phyloP scores from a whole-genome alignment of 495 filamentous ascomycete genomes.

The Xylaria grammica region DNA sequence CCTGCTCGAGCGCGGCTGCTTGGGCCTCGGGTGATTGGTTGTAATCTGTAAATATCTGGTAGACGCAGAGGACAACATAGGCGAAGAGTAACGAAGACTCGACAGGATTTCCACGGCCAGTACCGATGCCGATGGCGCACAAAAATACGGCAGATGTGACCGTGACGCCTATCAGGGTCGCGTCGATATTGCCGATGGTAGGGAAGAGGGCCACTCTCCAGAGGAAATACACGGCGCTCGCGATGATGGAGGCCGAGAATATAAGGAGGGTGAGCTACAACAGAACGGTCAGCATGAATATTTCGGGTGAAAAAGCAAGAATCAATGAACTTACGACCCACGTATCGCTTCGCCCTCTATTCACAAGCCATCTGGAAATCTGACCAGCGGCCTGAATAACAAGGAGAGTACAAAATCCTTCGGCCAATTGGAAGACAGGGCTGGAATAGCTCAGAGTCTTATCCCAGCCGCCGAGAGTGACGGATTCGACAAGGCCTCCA shows the following conservation, averaged over 20 bases:
- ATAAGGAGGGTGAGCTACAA: conserved; percentile 83
- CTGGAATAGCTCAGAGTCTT: conserved; percentile 88
- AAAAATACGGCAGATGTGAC: conserved; percentile 91
- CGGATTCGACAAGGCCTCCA: conserved; percentile 75
- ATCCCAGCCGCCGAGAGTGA: conserved; percentile 87
- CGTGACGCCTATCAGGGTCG: conserved; percentile 87
- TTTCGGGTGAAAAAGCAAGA: neutral
- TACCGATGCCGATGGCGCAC: conserved; percentile 92
- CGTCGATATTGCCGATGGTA: conserved; percentile 90
- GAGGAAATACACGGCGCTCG: conserved; percentile 92
- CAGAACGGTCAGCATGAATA: conserved; percentile 33
- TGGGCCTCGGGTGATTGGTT: conserved; percentile 70
- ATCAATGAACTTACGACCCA: conserved; percentile 83
- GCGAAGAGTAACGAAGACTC: conserved; percentile 96
- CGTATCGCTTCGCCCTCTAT: conserved; percentile 85
- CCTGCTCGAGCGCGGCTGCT: conserved; percentile 54
- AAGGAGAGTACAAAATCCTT: conserved; percentile 94
- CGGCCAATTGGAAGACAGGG: conserved; percentile 91
- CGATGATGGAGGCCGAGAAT: conserved; percentile 86
- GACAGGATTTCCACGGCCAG: conserved; percentile 91
- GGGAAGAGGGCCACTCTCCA: conserved; percentile 94
- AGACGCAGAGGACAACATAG: conserved; percentile 95
- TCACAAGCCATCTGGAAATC: conserved; percentile 95
- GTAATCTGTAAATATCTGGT: conserved; percentile 99
- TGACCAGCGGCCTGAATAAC: conserved; percentile 95